Base-by-base conservation (phyloP, 805 yeast species). In the Candida easanensis region DNA sequence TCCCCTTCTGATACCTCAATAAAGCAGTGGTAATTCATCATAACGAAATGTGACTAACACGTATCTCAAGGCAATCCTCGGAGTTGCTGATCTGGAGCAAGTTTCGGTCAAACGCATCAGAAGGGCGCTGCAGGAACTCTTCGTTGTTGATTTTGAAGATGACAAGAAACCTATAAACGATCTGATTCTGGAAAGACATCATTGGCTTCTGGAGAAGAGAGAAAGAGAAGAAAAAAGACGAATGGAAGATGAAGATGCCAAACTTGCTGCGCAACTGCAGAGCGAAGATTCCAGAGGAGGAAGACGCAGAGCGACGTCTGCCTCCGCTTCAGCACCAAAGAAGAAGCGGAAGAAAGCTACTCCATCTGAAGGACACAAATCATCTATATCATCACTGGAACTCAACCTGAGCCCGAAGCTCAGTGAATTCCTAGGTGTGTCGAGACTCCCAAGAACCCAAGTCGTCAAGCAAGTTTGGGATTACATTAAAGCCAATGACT, bases 31-130 rank as follows among this genome's bases (percentile, higher is more conserved):
- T n/a, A n/a, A n/a, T n/a, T n/a, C n/a, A n/a, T n/a, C n/a, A n/a
- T n/a, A n/a, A n/a, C n/a, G n/a, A n/a, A n/a, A n/a, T n/a, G 11
- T 11, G 26, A 23, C 8, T 23, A 23, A 23, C 26, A 8, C 26
- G 11, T 9, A 23, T 8, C 11, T 5, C 4, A 11, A 79, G 85
- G 88, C 95, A 2, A 84, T 87, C 10, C 63, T 87, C 28, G 68
- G 81, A 38, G 89, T 79, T 6, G 78, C 90, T 1, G 84, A 86
- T 53, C 69, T 84, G 25, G 82, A 82, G 46, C 71, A 76, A 47
- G 79, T 86, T 14, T 78, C 90, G 0, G 88, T 84, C 6, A 84
- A 83, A 60, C 75, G 77, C 57, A 77, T 87, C 19, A 68, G 95
- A 48, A 71, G 73, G 46, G 91, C 90, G 0, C 56, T 87, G n/a